Conservation (phyloP, 805 yeast species). For the Yamadazyma paraphyllophila region DNA sequence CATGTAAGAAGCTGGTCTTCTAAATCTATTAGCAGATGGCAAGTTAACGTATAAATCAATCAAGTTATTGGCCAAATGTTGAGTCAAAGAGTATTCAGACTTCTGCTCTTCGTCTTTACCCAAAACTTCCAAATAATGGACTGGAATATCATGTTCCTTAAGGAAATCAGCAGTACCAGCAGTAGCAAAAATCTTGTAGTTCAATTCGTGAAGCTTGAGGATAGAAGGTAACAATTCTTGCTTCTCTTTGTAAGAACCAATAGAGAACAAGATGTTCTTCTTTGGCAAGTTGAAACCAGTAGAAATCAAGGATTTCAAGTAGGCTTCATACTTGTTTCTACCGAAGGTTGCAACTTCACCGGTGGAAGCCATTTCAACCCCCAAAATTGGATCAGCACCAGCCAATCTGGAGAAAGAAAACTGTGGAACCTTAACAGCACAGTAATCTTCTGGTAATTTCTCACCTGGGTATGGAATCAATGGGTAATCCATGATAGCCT, state of each 20-base stretch:
- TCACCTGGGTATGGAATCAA: constrained; percentile 87
- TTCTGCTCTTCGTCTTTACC: constrained; percentile 73
- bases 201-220: constrained; percentile 73
- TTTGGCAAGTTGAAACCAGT: constrained; percentile 95
- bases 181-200: constrained; percentile 91
- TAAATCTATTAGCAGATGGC: constrained; percentile 95
- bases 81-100: constrained; percentile 91
- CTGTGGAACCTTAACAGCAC: constrained; percentile 87
- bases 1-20: constrained; percentile 98
- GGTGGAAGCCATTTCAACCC: constrained; percentile 99
- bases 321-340: constrained; percentile 94
- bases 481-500: constrained; percentile 82
- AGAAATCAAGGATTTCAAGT: constrained; percentile 88
- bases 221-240: constrained; percentile 89
- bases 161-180: constrained; percentile 99
- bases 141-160: constrained; percentile 91
- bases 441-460: constrained; percentile 87
- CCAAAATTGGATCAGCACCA: constrained; percentile 98
- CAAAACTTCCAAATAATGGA: constrained; percentile 89
- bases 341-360: constrained; percentile 99
- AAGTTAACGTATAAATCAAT: constrained; percentile 94
- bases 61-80: constrained; percentile 93
- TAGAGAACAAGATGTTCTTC: constrained; percentile 88
- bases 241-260: constrained; percentile 97
- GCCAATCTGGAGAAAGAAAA: constrained; percentile 97